Evolutionary conservation across 768 basidiomycete genomes (phyloP).

Genomic region (Tricholoma furcatifolium): DNA sequence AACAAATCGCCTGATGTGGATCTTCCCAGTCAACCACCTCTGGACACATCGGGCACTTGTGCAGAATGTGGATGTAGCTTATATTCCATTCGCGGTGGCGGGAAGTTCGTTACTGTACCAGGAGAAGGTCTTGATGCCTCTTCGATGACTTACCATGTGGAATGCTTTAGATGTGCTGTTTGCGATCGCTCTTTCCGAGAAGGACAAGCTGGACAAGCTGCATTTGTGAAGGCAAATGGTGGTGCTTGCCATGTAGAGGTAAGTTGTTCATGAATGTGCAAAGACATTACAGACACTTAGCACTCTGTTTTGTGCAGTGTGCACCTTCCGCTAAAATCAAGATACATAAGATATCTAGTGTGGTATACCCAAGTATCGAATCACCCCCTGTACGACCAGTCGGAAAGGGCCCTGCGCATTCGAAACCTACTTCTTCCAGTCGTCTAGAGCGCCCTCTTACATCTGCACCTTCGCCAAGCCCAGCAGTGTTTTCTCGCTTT

Average conservation of each 20-base stretch:
- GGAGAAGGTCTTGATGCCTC: constrained; percentile 43
- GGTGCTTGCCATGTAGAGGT: constrained; percentile 73
- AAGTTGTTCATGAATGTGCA: constrained; percentile 3
- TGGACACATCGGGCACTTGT: constrained; percentile 43
- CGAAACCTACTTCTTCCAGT: constrained; percentile 31
- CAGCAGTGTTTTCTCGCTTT: constrained; percentile 48
- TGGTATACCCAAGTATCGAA: constrained; percentile 15
- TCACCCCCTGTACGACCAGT: constrained; percentile 8
- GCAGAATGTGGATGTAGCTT: constrained; percentile 58
- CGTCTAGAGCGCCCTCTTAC: constrained; percentile 38
- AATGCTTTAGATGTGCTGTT: constrained; percentile 72
- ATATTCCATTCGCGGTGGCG: constrained; percentile 55
- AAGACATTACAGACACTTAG: not conserved
- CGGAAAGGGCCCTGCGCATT: constrained; percentile 13
- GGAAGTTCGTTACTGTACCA: constrained; percentile 73
- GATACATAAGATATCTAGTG: constrained; percentile 33
- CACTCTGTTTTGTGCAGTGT: constrained; percentile 31
- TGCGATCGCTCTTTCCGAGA: constrained; percentile 68
- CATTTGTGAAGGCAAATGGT: constrained; percentile 64
- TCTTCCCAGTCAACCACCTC: constrained; percentile 1
- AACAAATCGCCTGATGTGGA: constrained; percentile 9
- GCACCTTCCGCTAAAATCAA: constrained; percentile 41
- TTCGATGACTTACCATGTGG: constrained; percentile 66
- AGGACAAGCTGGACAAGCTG: constrained; percentile 55
- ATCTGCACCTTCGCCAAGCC: constrained; percentile 28